Conservation (phyloP, 495 filamentous ascomycete genomes). For the Usnea hakonensis region DNA sequence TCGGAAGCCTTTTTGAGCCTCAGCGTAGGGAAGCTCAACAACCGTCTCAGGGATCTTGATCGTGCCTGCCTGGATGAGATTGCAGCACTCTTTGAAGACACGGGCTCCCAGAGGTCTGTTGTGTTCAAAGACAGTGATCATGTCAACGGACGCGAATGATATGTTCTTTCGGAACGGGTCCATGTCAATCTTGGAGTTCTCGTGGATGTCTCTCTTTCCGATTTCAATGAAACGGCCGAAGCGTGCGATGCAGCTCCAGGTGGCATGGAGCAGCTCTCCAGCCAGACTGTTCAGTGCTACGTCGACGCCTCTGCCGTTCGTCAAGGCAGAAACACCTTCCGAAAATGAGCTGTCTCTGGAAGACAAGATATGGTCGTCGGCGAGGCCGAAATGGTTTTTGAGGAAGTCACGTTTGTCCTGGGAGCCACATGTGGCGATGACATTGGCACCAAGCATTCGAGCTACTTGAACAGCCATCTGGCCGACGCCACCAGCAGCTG, state of each 20-base stretch:
- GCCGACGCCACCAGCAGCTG: constrained; percentile 33
- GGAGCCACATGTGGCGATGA: constrained; percentile 41
- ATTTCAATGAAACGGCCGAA: constrained; percentile 48
- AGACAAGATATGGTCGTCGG: constrained; percentile 41
- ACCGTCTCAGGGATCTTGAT: constrained; percentile 12
- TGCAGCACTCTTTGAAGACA: constrained; percentile 14
- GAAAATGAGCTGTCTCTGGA: constrained; percentile 40
- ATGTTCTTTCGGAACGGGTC: constrained; percentile 19
- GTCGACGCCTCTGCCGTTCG: constrained; percentile 45
- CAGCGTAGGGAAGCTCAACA: constrained; percentile 9
- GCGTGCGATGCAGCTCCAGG: constrained; percentile 47
- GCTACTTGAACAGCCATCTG: constrained; percentile 18
- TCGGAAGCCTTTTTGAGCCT: constrained; percentile 18
- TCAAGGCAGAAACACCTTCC: constrained; percentile 36
- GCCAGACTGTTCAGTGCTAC: constrained; percentile 50
- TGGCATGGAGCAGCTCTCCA: constrained; percentile 41
- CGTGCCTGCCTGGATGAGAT: constrained; percentile 11
- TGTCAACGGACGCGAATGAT: constrained; percentile 28
- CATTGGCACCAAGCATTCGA: constrained; percentile 22
- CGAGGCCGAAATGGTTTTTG: constrained; percentile 28
- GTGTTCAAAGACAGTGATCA: constrained; percentile 17
- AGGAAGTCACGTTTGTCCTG: constrained; percentile 37
- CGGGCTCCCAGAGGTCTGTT: constrained; percentile 12
- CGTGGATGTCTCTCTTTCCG: constrained; percentile 37
- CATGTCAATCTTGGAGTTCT: constrained; percentile 18